phyloP scores from a whole-genome alignment of 345 rosid species.

The Citrus cavaleriei region DNA sequence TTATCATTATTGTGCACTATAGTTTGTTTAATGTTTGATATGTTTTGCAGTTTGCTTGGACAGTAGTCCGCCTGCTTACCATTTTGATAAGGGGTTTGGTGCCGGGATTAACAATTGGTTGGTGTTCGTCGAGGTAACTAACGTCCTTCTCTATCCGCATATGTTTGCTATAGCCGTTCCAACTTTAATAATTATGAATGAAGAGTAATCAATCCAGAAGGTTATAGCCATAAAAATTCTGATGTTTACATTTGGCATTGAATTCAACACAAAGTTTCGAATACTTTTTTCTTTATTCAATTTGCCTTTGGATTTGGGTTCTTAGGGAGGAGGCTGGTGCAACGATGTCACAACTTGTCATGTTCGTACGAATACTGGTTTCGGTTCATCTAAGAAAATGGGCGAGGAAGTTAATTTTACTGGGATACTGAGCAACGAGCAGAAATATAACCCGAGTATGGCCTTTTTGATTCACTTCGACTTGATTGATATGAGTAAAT shows the following conservation, averaged over 20 bases:
- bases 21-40: neutral
- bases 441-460: slow-evolving; percentile 64
- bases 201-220: neutral
- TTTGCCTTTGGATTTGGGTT: neutral
- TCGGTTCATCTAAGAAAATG: slow-evolving; percentile 84
- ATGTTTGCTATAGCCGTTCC: neutral
- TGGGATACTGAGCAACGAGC: slow-evolving; percentile 62
- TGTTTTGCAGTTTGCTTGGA: slow-evolving; percentile 73
- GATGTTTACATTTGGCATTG: neutral
- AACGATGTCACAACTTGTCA: slow-evolving; percentile 61
- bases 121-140: slow-evolving; percentile 66
- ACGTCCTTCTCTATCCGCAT: slow-evolving; percentile 12
- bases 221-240: neutral
- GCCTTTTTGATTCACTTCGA: neutral
- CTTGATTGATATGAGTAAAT: neutral
- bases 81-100: slow-evolving; percentile 67
- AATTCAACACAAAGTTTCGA: neutral
- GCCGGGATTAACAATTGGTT: slow-evolving; percentile 81
- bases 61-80: slow-evolving; percentile 98
- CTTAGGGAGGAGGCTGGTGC: slow-evolving; percentile 98
- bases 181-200: neutral
- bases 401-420: slow-evolving; percentile 55
- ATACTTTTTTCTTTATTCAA: neutral
- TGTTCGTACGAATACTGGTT: slow-evolving; percentile 47
- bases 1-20: neutral